Conservation (phyloP, 805 yeast genomes). For the Soucietia sequanensis region DNA sequence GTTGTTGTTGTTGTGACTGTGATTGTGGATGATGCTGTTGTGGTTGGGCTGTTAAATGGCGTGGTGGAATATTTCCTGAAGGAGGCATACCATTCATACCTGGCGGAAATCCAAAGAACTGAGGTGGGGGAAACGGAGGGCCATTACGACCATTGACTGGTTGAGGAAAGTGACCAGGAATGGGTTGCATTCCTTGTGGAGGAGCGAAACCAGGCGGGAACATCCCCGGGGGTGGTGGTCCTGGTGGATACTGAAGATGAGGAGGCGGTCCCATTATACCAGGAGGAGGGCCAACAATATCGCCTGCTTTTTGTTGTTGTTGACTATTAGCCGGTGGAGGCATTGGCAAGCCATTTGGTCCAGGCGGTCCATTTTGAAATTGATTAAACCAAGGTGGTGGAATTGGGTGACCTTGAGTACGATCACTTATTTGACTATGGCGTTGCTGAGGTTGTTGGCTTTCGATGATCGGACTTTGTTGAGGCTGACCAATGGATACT, state of each 20-base stretch:
- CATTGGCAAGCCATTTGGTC: conserved; percentile 5
- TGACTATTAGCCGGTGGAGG: no score
- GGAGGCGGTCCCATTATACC: conserved; percentile 8
- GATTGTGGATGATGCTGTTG: conserved; percentile 12
- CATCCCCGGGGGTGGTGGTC: conserved; percentile 34
- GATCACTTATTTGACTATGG: conserved; percentile 13
- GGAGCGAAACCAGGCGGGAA: conserved; percentile 30
- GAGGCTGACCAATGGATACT: no score
- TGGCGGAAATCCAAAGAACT: conserved; percentile 8
- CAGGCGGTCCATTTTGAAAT: conserved; percentile 9
- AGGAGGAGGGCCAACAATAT: no score
- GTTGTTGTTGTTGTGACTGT: conserved; percentile 15
- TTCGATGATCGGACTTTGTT: neutral
- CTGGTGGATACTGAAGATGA: conserved; percentile 8
- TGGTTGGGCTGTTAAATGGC: conserved; percentile 6
- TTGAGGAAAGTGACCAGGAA: conserved; percentile 6
- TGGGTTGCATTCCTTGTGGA: neutral
- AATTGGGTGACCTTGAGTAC: no score
- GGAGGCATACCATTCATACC: conserved; percentile 10
- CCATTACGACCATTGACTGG: neutral
- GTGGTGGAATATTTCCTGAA: neutral
- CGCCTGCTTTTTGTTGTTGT: conserved; percentile 4
- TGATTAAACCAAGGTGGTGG: conserved; percentile 32
- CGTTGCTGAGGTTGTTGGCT: conserved; percentile 17
- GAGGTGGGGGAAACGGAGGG: conserved; percentile 7